Base-by-base conservation (phyloP, 345 rosid genomes). In the Mallotus nudiflorus region DNA sequence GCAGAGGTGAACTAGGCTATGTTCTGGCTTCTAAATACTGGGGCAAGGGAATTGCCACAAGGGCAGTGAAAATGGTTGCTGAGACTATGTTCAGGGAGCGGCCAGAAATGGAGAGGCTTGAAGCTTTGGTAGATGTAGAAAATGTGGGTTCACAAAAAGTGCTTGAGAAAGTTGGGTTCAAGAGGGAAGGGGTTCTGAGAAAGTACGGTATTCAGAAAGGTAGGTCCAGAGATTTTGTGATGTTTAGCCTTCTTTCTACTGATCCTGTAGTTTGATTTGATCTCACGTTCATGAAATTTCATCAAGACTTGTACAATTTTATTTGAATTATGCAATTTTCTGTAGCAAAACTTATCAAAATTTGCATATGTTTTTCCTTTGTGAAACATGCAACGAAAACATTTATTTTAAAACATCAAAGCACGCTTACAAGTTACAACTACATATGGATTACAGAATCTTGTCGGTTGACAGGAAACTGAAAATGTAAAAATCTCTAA, bases 91-190 rank as follows among this genome's bases (percentile, higher is more conserved):
- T 88, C 45, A 46, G 37, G 13, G 94, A 92, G 56, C 73, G 65
- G 75, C 84, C 84, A 18, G 71, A 83, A 59, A 62, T 89, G 85
- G 80, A 84, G 83, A 87, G 93, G 66, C 72, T 89, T 19, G 91
- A 89, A 58, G 95, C 91, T 19, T 31, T 86, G 9, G 93, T 86
- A 0, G 88, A 84, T 42, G 84, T 89, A 0, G 81, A 82, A 0
- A 87, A 92, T 46, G 77, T 72, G 0, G 90, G 85, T 2, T 92
- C 93, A 19, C 90, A 82, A 49, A 87, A 76, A 77, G 92, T 81
- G 70, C 66, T 86, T 64, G 89, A 87, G 71, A 89, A 92, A 52
- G 90, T 84, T 74, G 93, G 93, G 53, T 88, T 90, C 71, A 46
- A 11, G 4, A 85, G 77, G 68, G 96, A 90, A 76, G 94, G 91